Base-by-base conservation (phyloP, 306 rosid species). In the Acacia melanoxylon region DNA sequence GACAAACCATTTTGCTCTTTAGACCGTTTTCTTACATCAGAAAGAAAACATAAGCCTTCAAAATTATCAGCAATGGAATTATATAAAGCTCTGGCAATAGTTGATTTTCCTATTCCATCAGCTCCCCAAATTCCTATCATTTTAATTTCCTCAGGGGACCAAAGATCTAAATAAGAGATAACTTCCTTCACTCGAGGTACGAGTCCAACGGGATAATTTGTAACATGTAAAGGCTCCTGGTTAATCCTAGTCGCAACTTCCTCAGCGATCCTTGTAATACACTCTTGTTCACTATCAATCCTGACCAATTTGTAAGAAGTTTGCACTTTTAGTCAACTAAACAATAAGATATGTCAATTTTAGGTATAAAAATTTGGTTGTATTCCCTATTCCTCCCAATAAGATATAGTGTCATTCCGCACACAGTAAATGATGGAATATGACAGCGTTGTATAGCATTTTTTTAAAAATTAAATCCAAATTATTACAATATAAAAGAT, bases 41-140 rank as follows among this genome's bases (percentile, higher is more conserved):
- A 16, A 4, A 65, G 48, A 58, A 66, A 78, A 37, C 72, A 40
- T 11, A 17, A 5, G 10, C 14, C 22, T 31, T 79, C 82, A 54
- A 79, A 79, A 19, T 35, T 13, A 19, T 67, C 35, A 22, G 42
- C 37, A 20, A 79, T 49, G 1, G 40, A 35, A 35, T 35, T 35
- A 35, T 35, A 35, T 35, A 35, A 5, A 35, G 40, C 7, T 35
- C 40, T 5, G 8, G 68, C 82, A 20, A 79, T 7, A 8, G 82
- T 79, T 44, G 82, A 6, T 70, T 79, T 77, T 7, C 74, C 63
- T 44, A 77, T 63, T 19, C 81, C 74, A 17, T 49, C 74, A 25
- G 49, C n/a, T 8, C 82, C 77, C 19, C 3, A 69, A 2, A 68
- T 70, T 14, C 82, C 82, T 3, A 79, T 15, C 76, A 68, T 79